Base-by-base conservation (phyloP, 2,329 filamentous ascomycete genomes). In the Alternaria sp. region DNA sequence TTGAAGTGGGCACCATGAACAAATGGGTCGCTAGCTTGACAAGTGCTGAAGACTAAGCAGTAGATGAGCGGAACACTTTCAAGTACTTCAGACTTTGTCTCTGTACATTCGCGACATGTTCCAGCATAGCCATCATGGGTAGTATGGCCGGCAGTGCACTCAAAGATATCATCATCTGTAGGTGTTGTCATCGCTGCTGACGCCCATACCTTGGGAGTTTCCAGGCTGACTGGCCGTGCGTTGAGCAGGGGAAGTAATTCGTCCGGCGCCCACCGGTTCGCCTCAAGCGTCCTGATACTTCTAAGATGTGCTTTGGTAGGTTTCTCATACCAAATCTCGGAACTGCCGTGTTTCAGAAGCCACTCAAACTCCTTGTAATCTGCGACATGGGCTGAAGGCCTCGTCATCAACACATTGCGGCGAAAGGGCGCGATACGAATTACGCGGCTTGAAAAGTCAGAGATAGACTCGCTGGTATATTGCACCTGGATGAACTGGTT, bases 311-410 rank as follows among this genome's bases (percentile, higher is more conserved):
- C 24, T 24, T 56, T 64, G 7, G 39, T 59, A 0, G 74, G 74
- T 51, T 73, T 75, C 44, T 69, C 60, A 26, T 78, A 76, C 75
- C 76, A 78, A 0, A 62, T 34, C 6, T 73, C 73, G 1, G 73
- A 66, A 4, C 38, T 57, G 1, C 67, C 73, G 43, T 68, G 51
- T 42, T 71, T 60, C 1, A 78, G 24, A 3, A 78, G 56, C 75
- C 75, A 78, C 9, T 61, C 55, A 34, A 70, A 59, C 32, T 77
- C 68, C 18, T 71, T 64, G 24, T 74, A 73, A 44, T 78, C 75
- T 3, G 67, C 65, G 1, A 52, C 38, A 3, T 67, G 52, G 5
- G 70, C 71, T 9, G 54, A 51, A 59, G 76, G 72, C 18, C 57
- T 63, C 8, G 64, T 68, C 14, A 64, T 51, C 20, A 75, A 64